Base-by-base conservation (phyloP, 202 grass and related monocot species). In the Panicum virgatum region DNA sequence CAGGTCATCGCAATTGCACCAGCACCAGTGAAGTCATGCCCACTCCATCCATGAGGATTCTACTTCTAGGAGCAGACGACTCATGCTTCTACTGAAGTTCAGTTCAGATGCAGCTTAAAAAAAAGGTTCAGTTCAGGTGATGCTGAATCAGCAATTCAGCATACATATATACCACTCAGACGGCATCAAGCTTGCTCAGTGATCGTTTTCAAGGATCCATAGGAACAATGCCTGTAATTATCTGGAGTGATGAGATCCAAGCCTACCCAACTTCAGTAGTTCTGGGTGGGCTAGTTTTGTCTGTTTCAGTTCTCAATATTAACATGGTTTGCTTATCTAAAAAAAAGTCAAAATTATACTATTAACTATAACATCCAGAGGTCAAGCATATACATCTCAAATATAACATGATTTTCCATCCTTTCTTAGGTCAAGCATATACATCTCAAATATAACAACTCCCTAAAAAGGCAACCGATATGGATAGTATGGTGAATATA, bases 121-220 rank as follows among this genome's bases (percentile, higher is more conserved):
- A 53, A 52, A 52, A 54, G 1, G 50, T 53, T 53, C 50, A 84
- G 53, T 20, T 85, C 83, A 3, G 89, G 76, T 16, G 83, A 73
- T 61, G 77, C 34, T 9, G 72, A 77, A 18, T 64, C 80, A 70
- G n/a, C n/a, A n/a, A n/a, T n/a, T 64, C 80, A 70, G 68, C 59
- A 5, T 68, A 12, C 63, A 66, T 22, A 22, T 43, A 79, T 12
- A 50, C 56, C 16, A 58, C 59, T 48, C 40, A 13, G 15, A 80
- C 56, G 18, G 29, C 85, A 63, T 54, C 79, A 30, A 86, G 67
- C 15, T 75, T 16, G 18, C 40, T 43, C 40, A n/a, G 22, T 66
- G 73, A 85, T 80, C 87, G 42, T n/a, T 73, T 64, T 75, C 56
- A 57, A 69, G 83, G 50, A 87, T 81, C 4, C 69, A 88, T 23